These are phyloP conservation scores for Rhizopus delemar DNA, from an alignment of 371 early-diverging fungal genomes.

Conservation along the genomic window DNA sequence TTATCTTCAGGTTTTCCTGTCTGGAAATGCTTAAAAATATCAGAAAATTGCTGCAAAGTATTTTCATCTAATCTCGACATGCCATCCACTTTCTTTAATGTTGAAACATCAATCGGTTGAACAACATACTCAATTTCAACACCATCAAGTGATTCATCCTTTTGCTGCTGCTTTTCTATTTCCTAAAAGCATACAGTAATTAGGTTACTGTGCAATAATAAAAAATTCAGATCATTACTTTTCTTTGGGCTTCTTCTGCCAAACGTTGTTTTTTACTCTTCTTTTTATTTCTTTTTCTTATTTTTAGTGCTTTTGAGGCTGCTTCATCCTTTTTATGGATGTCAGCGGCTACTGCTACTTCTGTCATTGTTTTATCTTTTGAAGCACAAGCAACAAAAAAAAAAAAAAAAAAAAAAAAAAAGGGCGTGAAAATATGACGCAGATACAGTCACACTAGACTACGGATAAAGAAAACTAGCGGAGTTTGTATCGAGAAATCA, in stretches of 20 bases:
- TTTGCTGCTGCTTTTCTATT: constrained; percentile 20
- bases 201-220: background rate
- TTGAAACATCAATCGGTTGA: constrained; percentile 38
- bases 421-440: background rate
- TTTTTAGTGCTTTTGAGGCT: constrained; percentile 20
- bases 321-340: constrained; percentile 9
- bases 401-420: constrained; percentile 4
- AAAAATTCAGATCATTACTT: constrained; percentile 20
- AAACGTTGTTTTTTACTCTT: constrained; percentile 39
- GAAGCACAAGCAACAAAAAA: background rate
- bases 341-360: constrained; percentile 18
- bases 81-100: constrained; percentile 36
- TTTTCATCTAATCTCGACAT: constrained; percentile 37
- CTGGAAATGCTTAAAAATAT: constrained; percentile 50
- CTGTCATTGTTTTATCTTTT: constrained; percentile 15
- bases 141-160: constrained; percentile 33
- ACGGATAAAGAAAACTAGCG: background rate
- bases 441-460: background rate
- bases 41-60: constrained; percentile 40
- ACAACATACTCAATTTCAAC: constrained; percentile 54
- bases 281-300: constrained; percentile 31
- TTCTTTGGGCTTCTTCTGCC: constrained; percentile 46
- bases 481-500: background rate
- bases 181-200: constrained; percentile 17
- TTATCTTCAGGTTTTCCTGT: constrained; percentile 31